phyloP scores from a whole-genome alignment of 2,329 filamentous ascomycete species.

The Scedosporium apiospermum region DNA sequence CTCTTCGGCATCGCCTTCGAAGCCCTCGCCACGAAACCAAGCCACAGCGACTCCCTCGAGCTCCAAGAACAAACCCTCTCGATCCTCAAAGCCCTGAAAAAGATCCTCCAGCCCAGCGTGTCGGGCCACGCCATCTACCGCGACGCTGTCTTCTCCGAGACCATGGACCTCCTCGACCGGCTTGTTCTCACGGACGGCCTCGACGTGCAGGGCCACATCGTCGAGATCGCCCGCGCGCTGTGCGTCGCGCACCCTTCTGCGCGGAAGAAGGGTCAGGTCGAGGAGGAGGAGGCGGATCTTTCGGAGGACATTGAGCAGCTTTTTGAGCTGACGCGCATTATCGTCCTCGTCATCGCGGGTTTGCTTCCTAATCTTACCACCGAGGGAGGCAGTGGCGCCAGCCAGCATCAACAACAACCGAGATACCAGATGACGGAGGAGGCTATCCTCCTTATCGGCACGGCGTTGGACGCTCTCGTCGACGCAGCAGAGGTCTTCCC shows the following conservation, averaged over 20 bases:
- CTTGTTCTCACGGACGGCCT: conserved; percentile 85
- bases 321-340: conserved; percentile 92
- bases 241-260: conserved; percentile 90
- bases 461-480: conserved; percentile 78
- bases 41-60: conserved; percentile 41
- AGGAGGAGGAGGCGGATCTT: conserved; percentile 65
- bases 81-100: conserved; percentile 84
- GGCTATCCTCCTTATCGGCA: conserved; percentile 67
- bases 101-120: conserved; percentile 88
- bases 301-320: conserved; percentile 97
- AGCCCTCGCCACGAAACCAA: conserved; percentile 73
- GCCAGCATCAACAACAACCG: conserved; percentile 35
- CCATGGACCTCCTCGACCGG: conserved; percentile 89
- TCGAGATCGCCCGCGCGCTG: conserved; percentile 83
- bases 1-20: conserved; percentile 95
- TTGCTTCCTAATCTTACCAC: conserved; percentile 73
- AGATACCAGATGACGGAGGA: conserved; percentile 81
- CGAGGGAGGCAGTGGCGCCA: conserved; percentile 30
- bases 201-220: conserved; percentile 83
- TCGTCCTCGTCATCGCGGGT: conserved; percentile 83
- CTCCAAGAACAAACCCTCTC: conserved; percentile 73
- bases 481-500: conserved; percentile 95
- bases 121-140: conserved; percentile 95
- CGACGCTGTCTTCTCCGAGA: conserved; percentile 91
- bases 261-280: conserved; percentile 38